Base-by-base conservation (phyloP, 768 basidiomycete species). In the Leccinellum rugosiceps region DNA sequence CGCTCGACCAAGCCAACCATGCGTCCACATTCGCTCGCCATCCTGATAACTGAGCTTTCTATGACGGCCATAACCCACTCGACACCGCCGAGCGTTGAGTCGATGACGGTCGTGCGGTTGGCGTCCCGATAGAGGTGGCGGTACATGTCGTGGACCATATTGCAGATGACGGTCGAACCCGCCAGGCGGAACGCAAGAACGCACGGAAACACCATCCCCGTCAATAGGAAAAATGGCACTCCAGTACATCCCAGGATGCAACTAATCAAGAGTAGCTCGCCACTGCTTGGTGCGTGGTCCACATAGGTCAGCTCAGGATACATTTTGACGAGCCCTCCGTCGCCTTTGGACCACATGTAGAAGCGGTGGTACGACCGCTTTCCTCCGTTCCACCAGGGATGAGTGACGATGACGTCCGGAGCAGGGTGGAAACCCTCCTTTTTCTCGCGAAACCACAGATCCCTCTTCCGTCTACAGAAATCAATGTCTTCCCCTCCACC, bases 401-500 rank as follows among this genome's bases (percentile, higher is more conserved):
- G 83, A 7, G 76, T 80, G 17, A 80, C 81, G n/a, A 70, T 55
- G 9, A 81, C 81, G 0, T 68, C 50, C 2, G 82, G 82, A 14
- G 83, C 83, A 2, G 81, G 70, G 28, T 67, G 58, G 58, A 86
- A 83, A 0, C 81, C 80, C 35, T 73, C 66, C 6, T 73, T 65
- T 3, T 73, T 72, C 19, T 65, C 57, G 10, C 59, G 56, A 34
- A 79, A 54, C 43, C 74, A 77, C 31, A 63, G 71, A 19, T 73
- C 64, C 13, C 81, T 74, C 57, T 81, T 83, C 58, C 67, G 68
- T n/a, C 76, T 72, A 57, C 82, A 83, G 61, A 80, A 84, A 62
- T 85, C 80, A 13, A 85, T 83, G 38, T 86, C 83, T 58, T 87
- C 84, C 0, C 84, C 85, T 3, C 85, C 83, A 1, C 84, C 83